Evolutionary conservation across 2,329 filamentous ascomycete genomes (phyloP), one percentile per base, ranked within the genome.

Genomic region (Colletotrichum echinochloae): DNA sequence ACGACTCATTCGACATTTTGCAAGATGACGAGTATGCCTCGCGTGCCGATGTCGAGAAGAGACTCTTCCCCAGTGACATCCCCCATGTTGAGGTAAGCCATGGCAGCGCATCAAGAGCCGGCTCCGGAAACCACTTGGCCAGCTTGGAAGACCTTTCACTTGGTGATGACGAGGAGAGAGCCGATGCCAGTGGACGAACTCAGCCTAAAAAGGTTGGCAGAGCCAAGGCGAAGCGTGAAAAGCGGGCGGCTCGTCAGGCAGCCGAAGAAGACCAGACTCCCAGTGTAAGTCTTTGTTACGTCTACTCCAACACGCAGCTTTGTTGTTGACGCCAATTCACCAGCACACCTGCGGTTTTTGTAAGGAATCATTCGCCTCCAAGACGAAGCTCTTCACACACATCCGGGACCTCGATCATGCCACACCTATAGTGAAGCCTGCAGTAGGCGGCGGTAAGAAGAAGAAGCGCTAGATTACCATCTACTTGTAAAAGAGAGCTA

Each of bases 311-410:
- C n/a, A 28, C 33, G 20, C 14, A 30, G 7, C 18, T 28, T 61
- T 12, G 16, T 44, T 18, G 37, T 30, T 67, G n/a, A 67, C 65
- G 44, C 26, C n/a, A 8, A 28, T 44, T 20, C n/a, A 18, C 60
- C 60, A 83, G 79, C 79, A 85, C 64, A 80, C 74, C 66, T 88
- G 86, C 74, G 76, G 79, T 33, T 78, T 82, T 20, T 89, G 87
- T 74, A 77, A 80, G 3, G 80, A 81, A 67, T 73, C 69, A 1
- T 89, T 88, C 66, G 73, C 88, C 0, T 94, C 91, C 1, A 91
- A 90, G 74, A 92, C 88, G 7, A 90, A 89, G 74, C 81, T 97
- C 23, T 95, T 95, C 78, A 83, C 87, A 62, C 94, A 97, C 79
- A 85, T 96, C 68, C 88, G 89, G 72, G 87, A 90, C 12, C 81